Base-by-base conservation (phyloP, 495 filamentous ascomycete species). In the Letharia lupina region DNA sequence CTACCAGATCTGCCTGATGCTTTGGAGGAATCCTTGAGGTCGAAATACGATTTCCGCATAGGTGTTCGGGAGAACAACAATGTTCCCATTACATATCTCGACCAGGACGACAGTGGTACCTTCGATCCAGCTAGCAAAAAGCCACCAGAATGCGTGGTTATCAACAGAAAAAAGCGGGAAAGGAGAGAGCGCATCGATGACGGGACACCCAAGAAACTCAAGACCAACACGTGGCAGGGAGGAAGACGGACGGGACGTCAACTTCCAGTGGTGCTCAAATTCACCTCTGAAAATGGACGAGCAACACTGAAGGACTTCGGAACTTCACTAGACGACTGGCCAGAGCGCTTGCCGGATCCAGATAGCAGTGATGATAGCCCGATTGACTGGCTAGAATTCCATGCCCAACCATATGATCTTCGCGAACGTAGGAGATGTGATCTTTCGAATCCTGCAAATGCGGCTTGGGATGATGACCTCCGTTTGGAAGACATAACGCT, bases 81-180 rank as follows among this genome's bases (percentile, higher is more conserved):
- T 9, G 41, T 60, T 18, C 63, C 62, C 10, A 59, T 62, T 18
- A 67, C 67, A 12, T 65, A 62, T 35, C 47, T 69, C 12, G 70
- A 71, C 37, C 67, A 69, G 48, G 70, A 71, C 48, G 52, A 61
- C 28, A 71, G 64, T 35, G 70, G 64, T 18, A 66, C 50, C 8
- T 71, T 66, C 37, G 70, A 71, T 57, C 70, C 65, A 37, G 23
- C 52, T n/a, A 57, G 60, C 28, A 69, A 65, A 33, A 47, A 56
- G 37, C 50, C 40, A 6, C 60, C 60, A 10, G 47, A 64, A 5
- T 65, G 61, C 20, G 28, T 52, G 41, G 45, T 44, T 41, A 23
- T 40, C 42, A 18, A 15, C 35, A 63, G 56, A 35, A 58, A 61
- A 31, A 52, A 50, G 35, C 50, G 67, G 56, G 52, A 69, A 60